phyloP scores from a whole-genome alignment of 371 early-diverging fungal species.

The Chytridium lagenaria region DNA sequence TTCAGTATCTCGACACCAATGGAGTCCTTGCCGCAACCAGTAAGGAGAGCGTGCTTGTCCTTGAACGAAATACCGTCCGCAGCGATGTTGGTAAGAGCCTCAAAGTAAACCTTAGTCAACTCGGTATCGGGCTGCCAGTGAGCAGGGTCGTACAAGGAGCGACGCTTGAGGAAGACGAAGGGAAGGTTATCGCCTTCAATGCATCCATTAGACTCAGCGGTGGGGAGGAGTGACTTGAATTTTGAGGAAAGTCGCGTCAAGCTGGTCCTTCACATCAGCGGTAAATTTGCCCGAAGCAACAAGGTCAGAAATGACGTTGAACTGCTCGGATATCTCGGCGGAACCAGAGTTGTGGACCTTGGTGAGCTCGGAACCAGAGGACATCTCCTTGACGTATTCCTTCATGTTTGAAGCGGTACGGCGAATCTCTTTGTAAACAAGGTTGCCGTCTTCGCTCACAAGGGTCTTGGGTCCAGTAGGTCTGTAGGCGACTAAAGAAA shows the following conservation, averaged over 20 bases:
- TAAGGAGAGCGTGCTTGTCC: conserved; percentile 83
- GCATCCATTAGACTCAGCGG: conserved; percentile 15
- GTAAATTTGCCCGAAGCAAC: conserved; percentile 40
- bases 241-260: conserved; percentile 48
- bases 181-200: conserved; percentile 41
- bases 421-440: conserved; percentile 80
- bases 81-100: conserved; percentile 74
- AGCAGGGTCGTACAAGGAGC: conserved; percentile 44
- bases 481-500: conserved; percentile 52
- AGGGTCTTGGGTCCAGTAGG: conserved; percentile 85
- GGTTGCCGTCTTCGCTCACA: conserved; percentile 80
- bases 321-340: conserved; percentile 15
- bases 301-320: conserved; percentile 40
- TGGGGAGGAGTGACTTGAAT: conserved; percentile 42
- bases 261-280: conserved; percentile 36
- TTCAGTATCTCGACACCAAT: conserved; percentile 90
- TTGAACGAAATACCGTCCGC: conserved; percentile 81
- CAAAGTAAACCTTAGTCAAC: conserved; percentile 73
- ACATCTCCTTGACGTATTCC: conserved; percentile 58
- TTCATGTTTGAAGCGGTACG: conserved; percentile 58
- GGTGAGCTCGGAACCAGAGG: conserved; percentile 51
- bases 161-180: conserved; percentile 54
- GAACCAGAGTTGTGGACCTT: conserved; percentile 40
- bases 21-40: conserved; percentile 91
- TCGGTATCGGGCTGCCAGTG: conserved; percentile 50